Conservation (phyloP, 768 basidiomycete species). For the Lepiota subincarnata region DNA sequence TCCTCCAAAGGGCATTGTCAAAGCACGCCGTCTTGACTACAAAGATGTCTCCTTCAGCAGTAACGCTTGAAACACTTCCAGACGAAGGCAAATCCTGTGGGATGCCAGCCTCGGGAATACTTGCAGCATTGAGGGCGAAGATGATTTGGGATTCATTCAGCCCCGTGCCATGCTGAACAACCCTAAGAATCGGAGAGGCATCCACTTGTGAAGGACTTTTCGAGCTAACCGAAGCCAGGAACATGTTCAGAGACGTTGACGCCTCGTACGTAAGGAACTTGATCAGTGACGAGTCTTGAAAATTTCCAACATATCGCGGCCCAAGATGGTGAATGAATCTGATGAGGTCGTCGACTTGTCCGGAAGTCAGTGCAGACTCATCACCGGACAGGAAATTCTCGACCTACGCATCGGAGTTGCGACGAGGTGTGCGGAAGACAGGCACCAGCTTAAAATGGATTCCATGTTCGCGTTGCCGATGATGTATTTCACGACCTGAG, state of each 20-base stretch:
- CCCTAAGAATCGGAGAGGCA: constrained; percentile 39
- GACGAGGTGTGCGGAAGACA: constrained; percentile 63
- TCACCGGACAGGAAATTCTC: not conserved
- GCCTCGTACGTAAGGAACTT: constrained; percentile 85
- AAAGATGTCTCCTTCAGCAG: constrained; percentile 52
- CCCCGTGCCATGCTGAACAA: constrained; percentile 45
- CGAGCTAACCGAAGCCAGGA: constrained; percentile 47
- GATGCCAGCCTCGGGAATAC: constrained; percentile 9
- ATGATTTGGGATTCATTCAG: constrained; percentile 20
- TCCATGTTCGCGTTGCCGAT: constrained; percentile 43
- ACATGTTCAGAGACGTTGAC: constrained; percentile 79
- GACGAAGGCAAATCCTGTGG: not conserved
- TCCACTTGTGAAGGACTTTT: constrained; percentile 17
- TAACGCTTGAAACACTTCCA: constrained; percentile 1
- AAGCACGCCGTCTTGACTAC: constrained; percentile 58
- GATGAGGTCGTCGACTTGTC: constrained; percentile 64
- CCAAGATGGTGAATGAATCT: constrained; percentile 79
- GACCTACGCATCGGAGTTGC: constrained; percentile 51
- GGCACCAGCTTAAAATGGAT: constrained; percentile 58
- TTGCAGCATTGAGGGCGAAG: constrained; percentile 20
- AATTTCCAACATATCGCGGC: constrained; percentile 70
- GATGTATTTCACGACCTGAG: constrained; percentile 38
- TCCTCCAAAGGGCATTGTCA: constrained; percentile 74
- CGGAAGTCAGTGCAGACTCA: constrained; percentile 7
- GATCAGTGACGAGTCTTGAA: constrained; percentile 66